Evolutionary conservation across 2,329 filamentous ascomycete genomes (phyloP).

Genomic region (Diaporthe sp.): DNA sequence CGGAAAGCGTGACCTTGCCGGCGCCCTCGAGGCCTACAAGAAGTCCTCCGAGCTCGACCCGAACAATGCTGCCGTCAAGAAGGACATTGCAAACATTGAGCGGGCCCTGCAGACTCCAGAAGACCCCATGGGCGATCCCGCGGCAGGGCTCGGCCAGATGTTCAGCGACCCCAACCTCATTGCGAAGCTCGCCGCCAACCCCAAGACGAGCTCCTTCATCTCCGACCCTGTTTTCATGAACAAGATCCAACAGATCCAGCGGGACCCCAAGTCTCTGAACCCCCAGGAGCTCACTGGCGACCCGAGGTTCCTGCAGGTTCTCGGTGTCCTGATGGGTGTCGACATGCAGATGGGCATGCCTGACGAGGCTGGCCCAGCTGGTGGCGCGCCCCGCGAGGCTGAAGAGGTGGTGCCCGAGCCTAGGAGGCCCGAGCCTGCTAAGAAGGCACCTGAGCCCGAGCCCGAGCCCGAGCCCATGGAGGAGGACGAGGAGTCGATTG

Average conservation of each 20-base stretch:
- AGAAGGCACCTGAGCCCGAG: slow-evolving; percentile 72
- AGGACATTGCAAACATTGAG: slow-evolving; percentile 85
- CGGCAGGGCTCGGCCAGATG: slow-evolving; percentile 86
- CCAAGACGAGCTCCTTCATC: slow-evolving; percentile 88
- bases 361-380: slow-evolving; percentile 50
- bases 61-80: slow-evolving; percentile 92
- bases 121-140: slow-evolving; percentile 68
- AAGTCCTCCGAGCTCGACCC: slow-evolving; percentile 95
- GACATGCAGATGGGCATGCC: slow-evolving; percentile 80
- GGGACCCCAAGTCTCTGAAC: slow-evolving; percentile 77
- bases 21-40: slow-evolving; percentile 90
- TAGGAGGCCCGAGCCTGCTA: slow-evolving; percentile 56
- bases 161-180: slow-evolving; percentile 94
- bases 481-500: slow-evolving; percentile 85
- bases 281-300: slow-evolving; percentile 87
- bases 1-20: slow-evolving; percentile 86
- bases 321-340: slow-evolving; percentile 93
- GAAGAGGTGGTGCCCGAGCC: slow-evolving; percentile 86
- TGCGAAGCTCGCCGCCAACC: slow-evolving; percentile 92
- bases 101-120: slow-evolving; percentile 78
- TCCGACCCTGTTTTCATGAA: slow-evolving; percentile 89
- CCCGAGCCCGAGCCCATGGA: slow-evolving; percentile 76
- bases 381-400: slow-evolving; percentile 64
- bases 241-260: slow-evolving; percentile 85
- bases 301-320: slow-evolving; percentile 91